Evolutionary conservation across 2,329 filamentous ascomycete genomes (phyloP), one percentile per base, ranked within the genome.

Genomic region (Aspergillus ochraceus): DNA sequence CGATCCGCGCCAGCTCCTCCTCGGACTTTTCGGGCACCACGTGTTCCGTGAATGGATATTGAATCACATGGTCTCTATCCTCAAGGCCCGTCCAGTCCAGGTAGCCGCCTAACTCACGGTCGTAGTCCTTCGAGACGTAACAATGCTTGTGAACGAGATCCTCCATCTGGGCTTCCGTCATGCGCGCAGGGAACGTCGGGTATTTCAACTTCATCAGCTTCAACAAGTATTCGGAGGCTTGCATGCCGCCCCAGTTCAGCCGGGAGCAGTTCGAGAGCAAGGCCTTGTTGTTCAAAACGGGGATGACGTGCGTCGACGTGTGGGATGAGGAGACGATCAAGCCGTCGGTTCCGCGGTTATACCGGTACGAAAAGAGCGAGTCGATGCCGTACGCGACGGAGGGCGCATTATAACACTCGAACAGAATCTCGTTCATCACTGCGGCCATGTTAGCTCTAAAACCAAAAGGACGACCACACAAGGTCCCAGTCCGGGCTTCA

Each of bases 371-470:
- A 79, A 99, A 99, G 32, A 99, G 85, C 11, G 93, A 96, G 76
- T 99, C 95, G 78, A 99, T 93, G 54, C 95, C 95, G 77, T 95
- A 97, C 19, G 93, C 90, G 26, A 97, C 84, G 1, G 91, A 94
- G 0, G 95, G 94, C 11, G 91, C 93, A 60, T 87, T 86, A 76
- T 99, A 99, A 77, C 92, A 96, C 77, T 99, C 95, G 74, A 98
- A 99, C 11, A 99, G 81, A 57, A 98, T 94, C 73, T 99, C 95
- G 49, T 91, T 96, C 94, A 98, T 98, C 67, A 91, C 92, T 96
- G 66, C 55, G 59, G 56, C 46, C 20, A 51, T 39, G 55, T 59
- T 26, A 72, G 79, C 64, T 32, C 6, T 4, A 29, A 9, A 3
- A 29, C 9, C 54, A 52, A 12, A 17, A 12, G 19, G 6, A 1